These are phyloP conservation scores for Dactylonectria macrodidyma DNA, from an alignment of 2,329 filamentous ascomycete species.

Conservation along the genomic window DNA sequence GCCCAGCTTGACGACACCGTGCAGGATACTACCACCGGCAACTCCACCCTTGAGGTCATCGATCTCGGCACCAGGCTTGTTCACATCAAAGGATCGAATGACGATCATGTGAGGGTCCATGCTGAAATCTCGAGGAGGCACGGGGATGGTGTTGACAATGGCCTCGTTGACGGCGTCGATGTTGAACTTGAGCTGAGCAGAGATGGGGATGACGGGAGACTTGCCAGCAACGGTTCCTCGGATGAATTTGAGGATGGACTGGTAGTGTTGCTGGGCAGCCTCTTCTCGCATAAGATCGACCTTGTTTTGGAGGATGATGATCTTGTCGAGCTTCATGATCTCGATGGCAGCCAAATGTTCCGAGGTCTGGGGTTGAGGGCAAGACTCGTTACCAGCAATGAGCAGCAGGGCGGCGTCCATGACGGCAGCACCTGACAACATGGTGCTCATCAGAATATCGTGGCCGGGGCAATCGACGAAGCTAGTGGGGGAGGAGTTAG, in stretches of 20 bases:
- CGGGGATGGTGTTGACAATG: conserved; percentile 94
- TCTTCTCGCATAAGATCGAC: conserved; percentile 99
- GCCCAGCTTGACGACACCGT: conserved; percentile 95
- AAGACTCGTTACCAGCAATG: conserved; percentile 98
- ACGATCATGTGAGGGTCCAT: conserved; percentile 98
- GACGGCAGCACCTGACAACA: conserved; percentile 99
- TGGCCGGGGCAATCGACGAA: conserved; percentile 99
- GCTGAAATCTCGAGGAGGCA: conserved; percentile 91
- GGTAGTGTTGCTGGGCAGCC: conserved; percentile 92
- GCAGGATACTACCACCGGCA: conserved; percentile 95
- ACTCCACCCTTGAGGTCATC: conserved; percentile 99
- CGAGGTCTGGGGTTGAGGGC: conserved; percentile 97
- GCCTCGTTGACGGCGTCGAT: conserved; percentile 98
- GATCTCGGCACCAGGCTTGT: conserved; percentile 99
- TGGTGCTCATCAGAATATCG: conserved; percentile 99
- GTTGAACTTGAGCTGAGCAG: conserved; percentile 99
- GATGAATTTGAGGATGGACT: conserved; percentile 98
- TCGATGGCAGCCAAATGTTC: conserved; percentile 99
- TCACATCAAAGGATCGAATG: conserved; percentile 99
- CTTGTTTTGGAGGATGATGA: conserved; percentile 99
- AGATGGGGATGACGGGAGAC: conserved; percentile 95
- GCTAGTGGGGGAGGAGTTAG: conserved; percentile 59
- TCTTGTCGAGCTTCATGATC: conserved; percentile 99
- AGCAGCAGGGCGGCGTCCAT: conserved; percentile 98
- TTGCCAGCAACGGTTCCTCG: conserved; percentile 96